Conservation (phyloP, 768 basidiomycete species). For the Boletellus emodensis region DNA sequence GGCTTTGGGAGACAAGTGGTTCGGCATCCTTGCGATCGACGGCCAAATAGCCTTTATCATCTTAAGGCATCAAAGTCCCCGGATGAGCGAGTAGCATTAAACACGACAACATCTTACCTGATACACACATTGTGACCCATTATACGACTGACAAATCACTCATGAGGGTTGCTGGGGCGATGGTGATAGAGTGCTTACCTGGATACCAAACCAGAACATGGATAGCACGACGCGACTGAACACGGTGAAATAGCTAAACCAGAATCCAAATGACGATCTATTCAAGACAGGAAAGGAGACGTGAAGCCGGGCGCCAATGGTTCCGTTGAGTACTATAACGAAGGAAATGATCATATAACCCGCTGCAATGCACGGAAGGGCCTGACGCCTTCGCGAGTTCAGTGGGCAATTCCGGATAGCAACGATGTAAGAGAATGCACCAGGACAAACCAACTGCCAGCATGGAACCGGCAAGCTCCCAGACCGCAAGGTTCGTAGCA, state of each 20-base stretch:
- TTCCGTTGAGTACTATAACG: slow-evolving; percentile 79
- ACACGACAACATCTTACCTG: slow-evolving; percentile 35
- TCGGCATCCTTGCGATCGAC: slow-evolving; percentile 58
- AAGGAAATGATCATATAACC: slow-evolving; percentile 71
- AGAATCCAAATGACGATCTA: slow-evolving; percentile 85
- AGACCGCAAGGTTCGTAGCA: slow-evolving; percentile 19
- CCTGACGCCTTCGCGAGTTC: slow-evolving; percentile 49
- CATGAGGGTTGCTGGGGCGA: neutral
- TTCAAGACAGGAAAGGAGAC: slow-evolving; percentile 73
- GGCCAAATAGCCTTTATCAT: slow-evolving; percentile 88
- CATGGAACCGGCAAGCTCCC: slow-evolving; percentile 63
- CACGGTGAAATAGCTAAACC: slow-evolving; percentile 84
- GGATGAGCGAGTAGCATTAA: neutral
- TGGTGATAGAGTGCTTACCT: slow-evolving; percentile 34
- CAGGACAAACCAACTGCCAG: slow-evolving; percentile 73
- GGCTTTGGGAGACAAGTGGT: slow-evolving; percentile 54
- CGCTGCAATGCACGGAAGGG: slow-evolving; percentile 62
- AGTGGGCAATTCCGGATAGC: neutral
- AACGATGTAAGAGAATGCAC: slow-evolving; percentile 26
- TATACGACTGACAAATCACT: slow-evolving; percentile 41
- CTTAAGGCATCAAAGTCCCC: slow-evolving; percentile 10
- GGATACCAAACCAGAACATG: slow-evolving; percentile 83
- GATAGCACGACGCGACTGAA: slow-evolving; percentile 71
- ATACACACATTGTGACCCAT: slow-evolving; percentile 69
- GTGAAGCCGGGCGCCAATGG: slow-evolving; percentile 77